phyloP scores from a whole-genome alignment of 2,329 filamentous ascomycete genomes.

The Lecanicillium sp. region DNA sequence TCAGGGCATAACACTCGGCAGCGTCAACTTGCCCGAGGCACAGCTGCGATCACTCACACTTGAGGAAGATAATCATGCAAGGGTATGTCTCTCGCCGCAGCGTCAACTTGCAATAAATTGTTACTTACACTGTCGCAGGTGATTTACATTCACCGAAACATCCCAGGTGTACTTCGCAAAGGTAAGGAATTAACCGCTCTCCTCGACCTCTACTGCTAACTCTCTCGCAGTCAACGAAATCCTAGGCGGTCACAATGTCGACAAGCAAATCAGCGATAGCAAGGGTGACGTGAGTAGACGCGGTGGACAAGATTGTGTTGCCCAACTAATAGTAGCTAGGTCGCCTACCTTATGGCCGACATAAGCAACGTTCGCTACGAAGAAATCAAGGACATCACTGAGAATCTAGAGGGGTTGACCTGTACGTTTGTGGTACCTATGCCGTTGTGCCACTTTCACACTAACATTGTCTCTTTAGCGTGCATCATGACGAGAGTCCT shows the following conservation, averaged over 20 bases:
- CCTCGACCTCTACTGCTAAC: conserved; percentile 1
- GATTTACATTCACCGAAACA: conserved; percentile 94
- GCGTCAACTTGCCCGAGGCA: conserved; percentile 96
- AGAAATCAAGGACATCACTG: conserved; percentile 80
- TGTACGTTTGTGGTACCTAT: conserved; percentile 55
- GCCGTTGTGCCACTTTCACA: neutral
- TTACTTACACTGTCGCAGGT: conserved; percentile 37
- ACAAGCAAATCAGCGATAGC: conserved; percentile 97
- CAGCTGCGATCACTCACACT: conserved; percentile 80
- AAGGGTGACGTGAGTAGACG: conserved; percentile 63
- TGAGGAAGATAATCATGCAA: conserved; percentile 81
- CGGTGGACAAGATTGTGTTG: neutral
- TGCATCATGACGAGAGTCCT: conserved; percentile 39
- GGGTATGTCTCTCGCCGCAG: conserved; percentile 43
- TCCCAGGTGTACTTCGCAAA: conserved; percentile 87
- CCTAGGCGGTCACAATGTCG: conserved; percentile 90
- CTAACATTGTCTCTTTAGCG: conserved; percentile 19
- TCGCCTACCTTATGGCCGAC: conserved; percentile 97
- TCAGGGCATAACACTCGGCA: conserved; percentile 81
- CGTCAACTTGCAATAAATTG: too few species aligned
- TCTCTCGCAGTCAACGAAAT: conserved; percentile 75
- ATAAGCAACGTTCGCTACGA: conserved; percentile 75
- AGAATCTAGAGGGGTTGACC: conserved; percentile 70
- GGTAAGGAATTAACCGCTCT: conserved; percentile 33
- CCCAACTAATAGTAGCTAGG: conserved; percentile 27